Evolutionary conservation across 306 rosid species (phyloP), one percentile per base, ranked within the genome.

Genomic region (Myrica gale): DNA sequence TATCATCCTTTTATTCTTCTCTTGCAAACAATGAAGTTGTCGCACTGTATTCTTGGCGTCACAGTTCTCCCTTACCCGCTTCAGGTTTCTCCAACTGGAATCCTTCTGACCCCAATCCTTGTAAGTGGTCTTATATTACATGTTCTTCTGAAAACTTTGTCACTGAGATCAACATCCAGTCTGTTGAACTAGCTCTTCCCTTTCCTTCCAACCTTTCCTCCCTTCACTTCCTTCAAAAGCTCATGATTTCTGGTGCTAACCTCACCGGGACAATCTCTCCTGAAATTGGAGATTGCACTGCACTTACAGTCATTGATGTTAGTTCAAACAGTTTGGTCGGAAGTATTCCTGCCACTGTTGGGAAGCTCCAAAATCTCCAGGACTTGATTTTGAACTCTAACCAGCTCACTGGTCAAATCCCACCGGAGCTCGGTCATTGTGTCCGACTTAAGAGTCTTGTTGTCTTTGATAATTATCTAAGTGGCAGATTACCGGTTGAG

Each of bases 261-360:
- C 89, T 91, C 71, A 89, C 89, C 23, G 98, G 97, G 1, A 19
- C 44, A 3, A 81, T 93, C 63, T 83, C 97, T 0, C 46, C 76
- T 20, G 88, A 93, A 9, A 82, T 93, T 32, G 91, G 90, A 16
- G 46, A 89, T 65, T 88, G 90, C 72, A 67, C 76, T 73, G 68
- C 65, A 43, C 96, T 93, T 37, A 39, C 39, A 1, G 68, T 85
- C 47, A 68, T 93, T 77, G 97, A 93, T 61, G 80, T 93, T 26
- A 85, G 91, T 82, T 88, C 89, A 53, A 93, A 91, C 77, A 70
- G 85, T 83, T 92, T 93, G 46, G 89, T 46, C 8, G 97, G 97
- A 21, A 42, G 3, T 11, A 85, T 93, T 71, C 97, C 98, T 75
- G 10, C 82, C 6, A 84, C 80, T 74, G 74, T 88, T n/a, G 92